Conservation (phyloP, 2,329 filamentous ascomycete genomes). For the Ophiostoma ips region DNA sequence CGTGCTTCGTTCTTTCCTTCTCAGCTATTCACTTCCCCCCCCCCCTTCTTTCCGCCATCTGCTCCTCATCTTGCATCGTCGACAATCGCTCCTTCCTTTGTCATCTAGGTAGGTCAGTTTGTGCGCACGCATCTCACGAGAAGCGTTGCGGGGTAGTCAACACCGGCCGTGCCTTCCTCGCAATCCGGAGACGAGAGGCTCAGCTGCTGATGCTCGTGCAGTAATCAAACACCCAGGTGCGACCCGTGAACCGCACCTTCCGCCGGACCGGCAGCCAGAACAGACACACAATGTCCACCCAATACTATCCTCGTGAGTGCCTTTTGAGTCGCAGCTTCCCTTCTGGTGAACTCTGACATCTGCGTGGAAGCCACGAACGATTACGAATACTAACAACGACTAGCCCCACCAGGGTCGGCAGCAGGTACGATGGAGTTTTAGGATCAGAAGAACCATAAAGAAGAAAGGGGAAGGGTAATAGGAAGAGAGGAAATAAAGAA, state of each 20-base stretch:
- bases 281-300: constrained; percentile 11
- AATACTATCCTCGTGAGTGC: constrained; percentile 18
- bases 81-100: no score
- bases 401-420: constrained; percentile 15
- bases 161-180: no score
- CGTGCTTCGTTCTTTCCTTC: no score
- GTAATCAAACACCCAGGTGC: not conserved
- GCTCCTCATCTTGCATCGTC: no score
- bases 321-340: no score
- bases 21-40: no score
- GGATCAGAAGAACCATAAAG: not conserved
- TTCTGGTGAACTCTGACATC: not conserved
- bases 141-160: no score
- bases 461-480: not conserved
- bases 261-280: not conserved
- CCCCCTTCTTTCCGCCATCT: no score
- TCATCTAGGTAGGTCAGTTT: no score
- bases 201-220: not conserved
- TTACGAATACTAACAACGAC: constrained; percentile 7
- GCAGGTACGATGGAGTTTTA: constrained; percentile 4
- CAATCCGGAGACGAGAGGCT: no score
- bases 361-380: not conserved
- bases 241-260: not conserved
- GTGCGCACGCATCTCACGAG: no score
- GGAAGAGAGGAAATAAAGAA: not conserved